Base-by-base conservation (phyloP, 805 yeast genomes). In the Candida hungchunana region DNA sequence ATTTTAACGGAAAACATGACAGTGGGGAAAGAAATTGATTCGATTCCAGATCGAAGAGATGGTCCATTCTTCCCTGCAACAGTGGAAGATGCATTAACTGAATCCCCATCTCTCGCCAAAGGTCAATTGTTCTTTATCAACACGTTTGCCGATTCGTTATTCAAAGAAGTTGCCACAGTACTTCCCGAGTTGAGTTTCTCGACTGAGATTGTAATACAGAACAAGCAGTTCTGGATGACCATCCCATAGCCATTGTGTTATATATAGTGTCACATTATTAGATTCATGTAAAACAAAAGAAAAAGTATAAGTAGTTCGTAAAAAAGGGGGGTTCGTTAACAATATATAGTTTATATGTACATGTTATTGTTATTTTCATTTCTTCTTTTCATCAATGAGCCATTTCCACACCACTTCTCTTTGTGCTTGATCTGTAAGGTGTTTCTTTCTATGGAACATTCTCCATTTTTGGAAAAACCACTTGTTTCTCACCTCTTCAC, bases 101-200 rank as follows among this genome's bases (percentile, higher is more conserved):
- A 57, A 29, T 70, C 69, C 36, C 78, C 81, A 7, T 43, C 51
- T 11, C 64, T 88, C 24, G 78, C 79, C 21, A 69, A 71, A 44
- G 85, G 89, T 13, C 97, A 89, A 62, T 59, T 85, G 21, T 86
- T 85, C 54, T 89, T 89, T 66, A 87, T 88, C 40, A 69, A 75
- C 49, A 72, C 85, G 13, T 89, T 85, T 67, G 96, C 96, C 5
- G 75, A 66, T 42, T 79, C 79, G 36, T 75, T 88, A 55, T 90
- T 90, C 60, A 60, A 63, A 29, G 79, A 77, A 47, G 73, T 87
- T 16, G 70, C 75, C 16, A 67, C 66, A 18, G 68, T 74, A 9
- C 66, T 86, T 21, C 88, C 87, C 2, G 75, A 75, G 37, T 66
- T 82, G 47, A 51, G 58, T 31, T 85, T 75, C 54, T 66, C 40